phyloP scores from a whole-genome alignment of 345 rosid genomes.

The Salix dunnii region DNA sequence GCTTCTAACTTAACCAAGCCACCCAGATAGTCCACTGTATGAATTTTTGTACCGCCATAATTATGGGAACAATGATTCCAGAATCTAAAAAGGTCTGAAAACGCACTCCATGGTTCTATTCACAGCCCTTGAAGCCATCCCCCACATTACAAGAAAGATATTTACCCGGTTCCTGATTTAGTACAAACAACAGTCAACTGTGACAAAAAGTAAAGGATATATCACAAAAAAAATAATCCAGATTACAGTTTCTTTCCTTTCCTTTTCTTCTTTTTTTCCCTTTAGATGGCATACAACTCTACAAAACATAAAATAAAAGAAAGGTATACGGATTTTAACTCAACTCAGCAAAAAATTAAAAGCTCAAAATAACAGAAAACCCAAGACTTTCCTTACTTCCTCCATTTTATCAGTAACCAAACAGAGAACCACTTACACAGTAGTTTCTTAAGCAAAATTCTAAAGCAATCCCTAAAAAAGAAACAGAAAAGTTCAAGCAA shows the following conservation, averaged over 20 bases:
- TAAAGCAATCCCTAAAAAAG: background rate
- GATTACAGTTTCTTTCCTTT: background rate
- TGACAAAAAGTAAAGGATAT: background rate
- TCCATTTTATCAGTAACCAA: conserved; percentile 13
- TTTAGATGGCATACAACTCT: background rate
- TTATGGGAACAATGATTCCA: background rate
- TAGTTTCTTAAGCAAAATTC: background rate
- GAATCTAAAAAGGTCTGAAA: background rate
- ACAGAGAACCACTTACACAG: conserved; percentile 1
- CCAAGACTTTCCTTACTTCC: background rate
- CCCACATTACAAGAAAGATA: background rate
- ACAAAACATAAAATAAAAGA: background rate
- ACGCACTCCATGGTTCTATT: background rate
- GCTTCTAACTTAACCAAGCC: background rate
- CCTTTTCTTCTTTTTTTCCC: background rate
- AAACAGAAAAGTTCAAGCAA: conserved; percentile 10
- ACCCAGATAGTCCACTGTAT: background rate
- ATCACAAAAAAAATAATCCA: background rate
- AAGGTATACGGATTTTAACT: background rate
- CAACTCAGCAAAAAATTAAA: background rate
- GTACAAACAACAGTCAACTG: background rate
- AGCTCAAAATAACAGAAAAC: background rate
- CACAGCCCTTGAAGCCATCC: background rate
- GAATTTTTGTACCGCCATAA: background rate
- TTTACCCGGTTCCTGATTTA: background rate